Base-by-base conservation (phyloP, 2,329 filamentous ascomycete species). In the Diaporthe velutina region DNA sequence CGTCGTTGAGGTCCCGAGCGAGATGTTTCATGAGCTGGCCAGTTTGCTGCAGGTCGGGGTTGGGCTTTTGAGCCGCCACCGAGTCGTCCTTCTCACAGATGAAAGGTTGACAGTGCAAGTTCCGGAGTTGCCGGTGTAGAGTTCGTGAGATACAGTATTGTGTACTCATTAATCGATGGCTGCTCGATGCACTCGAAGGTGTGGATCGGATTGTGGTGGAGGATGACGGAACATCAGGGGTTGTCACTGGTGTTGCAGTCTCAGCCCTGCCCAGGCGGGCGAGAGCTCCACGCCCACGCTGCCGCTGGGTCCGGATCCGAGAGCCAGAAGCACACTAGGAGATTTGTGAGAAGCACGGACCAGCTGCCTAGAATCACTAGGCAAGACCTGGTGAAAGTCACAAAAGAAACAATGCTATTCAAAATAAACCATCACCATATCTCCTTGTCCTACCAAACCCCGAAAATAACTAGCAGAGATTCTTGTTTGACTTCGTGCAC, bases 181-280 rank as follows among this genome's bases (percentile, higher is more conserved):
- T 45, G 33, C n/a, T 38, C 22, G 64, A 28, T 40, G 64, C 17
- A 28, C 22, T 54, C n/a, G 33, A 54, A 54, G 64, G 64, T 54
- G 64, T 68, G 64, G 64, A 68, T 15, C 48, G 33, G 45, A 22
- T 10, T 68, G 64, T 54, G 30, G 45, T 40, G 28, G 33, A 54
- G 64, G 64, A 67, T 67, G 61, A 68, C 64, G 64, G 64, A 54
- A 40, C 45, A 40, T 68, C 64, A 68, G 64, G 64, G 64, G 64
- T 54, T 9, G 45, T 40, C 48, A 54, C n/a, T 68, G n/a, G 28
- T 54, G 64, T 67, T 52, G 64, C 64, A 68, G 64, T 68, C 45
- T 66, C 61, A 66, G 61, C 61, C 61, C 61, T 66, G 61, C 61
- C 61, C 61, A 50, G 42, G 42, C 28, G 28, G 60, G 60, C 19